These are phyloP conservation scores for Solanum lycopersicoides DNA, from an alignment of 257 asterid species.

Conservation along the genomic window DNA sequence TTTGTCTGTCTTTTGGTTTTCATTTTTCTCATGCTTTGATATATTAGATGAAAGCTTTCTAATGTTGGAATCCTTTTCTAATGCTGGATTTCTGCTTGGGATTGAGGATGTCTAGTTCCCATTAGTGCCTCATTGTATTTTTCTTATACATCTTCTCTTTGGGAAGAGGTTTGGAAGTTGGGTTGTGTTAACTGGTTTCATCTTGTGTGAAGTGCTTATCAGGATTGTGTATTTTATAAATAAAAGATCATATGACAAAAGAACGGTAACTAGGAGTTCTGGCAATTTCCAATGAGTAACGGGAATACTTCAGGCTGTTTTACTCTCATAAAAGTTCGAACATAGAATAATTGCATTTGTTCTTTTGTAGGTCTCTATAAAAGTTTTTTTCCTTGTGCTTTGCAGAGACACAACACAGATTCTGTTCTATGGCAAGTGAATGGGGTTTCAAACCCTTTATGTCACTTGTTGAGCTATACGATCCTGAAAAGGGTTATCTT, in stretches of 20 bases:
- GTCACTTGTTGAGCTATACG: slow-evolving; percentile 85
- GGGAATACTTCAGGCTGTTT: not conserved
- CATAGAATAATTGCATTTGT: not conserved
- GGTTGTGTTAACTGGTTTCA: not conserved
- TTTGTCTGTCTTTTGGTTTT: not conserved
- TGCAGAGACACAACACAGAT: slow-evolving; percentile 90
- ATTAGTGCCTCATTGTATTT: not conserved
- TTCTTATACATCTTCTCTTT: not conserved
- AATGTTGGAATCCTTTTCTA: not conserved
- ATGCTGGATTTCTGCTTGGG: not conserved
- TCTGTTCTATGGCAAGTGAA: slow-evolving; percentile 87
- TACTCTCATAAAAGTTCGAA: not conserved
- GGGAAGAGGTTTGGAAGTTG: not conserved
- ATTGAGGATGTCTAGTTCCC: not conserved
- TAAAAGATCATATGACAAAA: not conserved
- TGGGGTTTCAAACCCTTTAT: slow-evolving; percentile 97
- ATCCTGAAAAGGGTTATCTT: slow-evolving; percentile 73
- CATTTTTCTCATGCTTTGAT: not conserved
- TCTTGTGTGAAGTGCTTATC: not conserved
- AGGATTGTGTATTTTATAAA: not conserved
- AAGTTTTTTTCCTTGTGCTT: not conserved
- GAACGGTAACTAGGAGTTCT: not conserved
- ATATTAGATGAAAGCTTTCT: not conserved
- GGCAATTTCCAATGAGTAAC: not conserved
- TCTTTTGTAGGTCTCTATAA: not conserved